These are phyloP conservation scores for Solanum acaule DNA, from an alignment of 257 asterid genomes.

Conservation along the genomic window DNA sequence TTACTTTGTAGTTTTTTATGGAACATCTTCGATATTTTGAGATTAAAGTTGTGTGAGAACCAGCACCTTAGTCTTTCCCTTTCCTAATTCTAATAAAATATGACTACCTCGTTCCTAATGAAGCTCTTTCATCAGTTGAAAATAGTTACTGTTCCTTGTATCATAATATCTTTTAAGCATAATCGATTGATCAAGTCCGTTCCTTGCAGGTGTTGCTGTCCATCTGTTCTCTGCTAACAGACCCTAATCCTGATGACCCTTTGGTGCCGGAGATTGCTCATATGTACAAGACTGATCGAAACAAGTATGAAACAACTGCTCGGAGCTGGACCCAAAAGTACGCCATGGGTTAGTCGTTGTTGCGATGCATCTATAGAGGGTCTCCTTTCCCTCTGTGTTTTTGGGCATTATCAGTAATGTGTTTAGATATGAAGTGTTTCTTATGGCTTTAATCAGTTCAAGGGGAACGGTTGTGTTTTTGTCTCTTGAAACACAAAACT, in stretches of 20 bases:
- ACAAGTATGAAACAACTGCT: conserved; percentile 31
- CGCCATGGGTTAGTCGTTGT: conserved; percentile 24
- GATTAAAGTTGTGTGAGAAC: neutral
- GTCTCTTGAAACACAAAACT: neutral
- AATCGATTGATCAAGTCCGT: neutral
- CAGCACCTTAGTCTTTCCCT: neutral
- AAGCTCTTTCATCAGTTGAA: neutral
- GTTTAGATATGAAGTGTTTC: neutral
- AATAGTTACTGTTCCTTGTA: neutral
- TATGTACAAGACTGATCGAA: conserved; percentile 30
- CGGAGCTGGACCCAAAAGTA: conserved; percentile 35
- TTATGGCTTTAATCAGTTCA: neutral
- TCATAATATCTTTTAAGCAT: neutral
- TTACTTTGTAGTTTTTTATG: neutral
- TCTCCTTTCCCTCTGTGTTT: neutral
- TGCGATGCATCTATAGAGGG: neutral
- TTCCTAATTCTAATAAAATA: neutral
- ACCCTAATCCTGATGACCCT: conserved; percentile 36
- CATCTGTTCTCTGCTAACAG: conserved; percentile 27
- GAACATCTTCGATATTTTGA: neutral
- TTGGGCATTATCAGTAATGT: neutral
- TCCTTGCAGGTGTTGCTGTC: conserved; percentile 24
- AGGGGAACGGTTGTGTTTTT: neutral
- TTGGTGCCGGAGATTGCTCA: conserved; percentile 37
- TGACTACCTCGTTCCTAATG: neutral